phyloP scores from a whole-genome alignment of 2,329 filamentous ascomycete species.

The Penicillium digitatum region DNA sequence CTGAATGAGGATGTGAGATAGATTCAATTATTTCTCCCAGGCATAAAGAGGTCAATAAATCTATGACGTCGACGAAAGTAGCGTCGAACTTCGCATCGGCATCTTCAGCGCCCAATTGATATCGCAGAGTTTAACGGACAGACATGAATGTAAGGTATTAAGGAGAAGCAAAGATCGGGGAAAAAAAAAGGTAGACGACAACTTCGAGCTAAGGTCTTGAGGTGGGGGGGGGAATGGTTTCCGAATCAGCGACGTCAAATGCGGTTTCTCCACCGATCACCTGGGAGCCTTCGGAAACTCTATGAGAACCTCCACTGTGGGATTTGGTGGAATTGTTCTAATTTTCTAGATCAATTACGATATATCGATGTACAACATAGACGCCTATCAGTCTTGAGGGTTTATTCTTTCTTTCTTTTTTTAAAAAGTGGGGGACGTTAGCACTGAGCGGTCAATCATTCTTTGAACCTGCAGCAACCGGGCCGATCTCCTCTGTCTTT shows the following conservation, averaged over 20 bases:
- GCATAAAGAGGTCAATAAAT: slow-evolving; percentile 20
- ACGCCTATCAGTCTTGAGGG: not conserved
- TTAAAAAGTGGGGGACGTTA: not conserved
- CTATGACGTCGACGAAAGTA: slow-evolving; percentile 40
- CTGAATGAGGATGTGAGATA: slow-evolving; percentile 8
- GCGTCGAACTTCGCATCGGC: slow-evolving; percentile 28
- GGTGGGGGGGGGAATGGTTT: slow-evolving; percentile 28
- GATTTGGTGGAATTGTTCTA: not conserved
- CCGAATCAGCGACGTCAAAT: slow-evolving; percentile 35
- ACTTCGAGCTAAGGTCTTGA: slow-evolving; percentile 19
- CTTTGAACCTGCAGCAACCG: slow-evolving; percentile 8
- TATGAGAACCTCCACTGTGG: slow-evolving; percentile 17
- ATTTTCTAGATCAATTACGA: not conserved
- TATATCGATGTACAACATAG: not conserved
- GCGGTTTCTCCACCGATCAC: slow-evolving; percentile 32
- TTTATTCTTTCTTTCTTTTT: not conserved
- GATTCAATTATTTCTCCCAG: slow-evolving; percentile 6
- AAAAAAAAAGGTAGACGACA: slow-evolving; percentile 4
- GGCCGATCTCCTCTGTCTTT: slow-evolving; percentile 1
- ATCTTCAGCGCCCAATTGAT: slow-evolving; percentile 22
- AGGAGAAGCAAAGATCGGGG: slow-evolving; percentile 2
- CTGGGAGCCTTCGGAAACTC: slow-evolving; percentile 27
- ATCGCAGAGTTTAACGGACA: slow-evolving; percentile 10
- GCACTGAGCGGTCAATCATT: slow-evolving; percentile 9
- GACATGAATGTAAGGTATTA: slow-evolving; percentile 12